Evolutionary conservation across 2,329 filamentous ascomycete species (phyloP), one percentile per base, ranked within the genome.

Genomic region (Talaromyces sp.): DNA sequence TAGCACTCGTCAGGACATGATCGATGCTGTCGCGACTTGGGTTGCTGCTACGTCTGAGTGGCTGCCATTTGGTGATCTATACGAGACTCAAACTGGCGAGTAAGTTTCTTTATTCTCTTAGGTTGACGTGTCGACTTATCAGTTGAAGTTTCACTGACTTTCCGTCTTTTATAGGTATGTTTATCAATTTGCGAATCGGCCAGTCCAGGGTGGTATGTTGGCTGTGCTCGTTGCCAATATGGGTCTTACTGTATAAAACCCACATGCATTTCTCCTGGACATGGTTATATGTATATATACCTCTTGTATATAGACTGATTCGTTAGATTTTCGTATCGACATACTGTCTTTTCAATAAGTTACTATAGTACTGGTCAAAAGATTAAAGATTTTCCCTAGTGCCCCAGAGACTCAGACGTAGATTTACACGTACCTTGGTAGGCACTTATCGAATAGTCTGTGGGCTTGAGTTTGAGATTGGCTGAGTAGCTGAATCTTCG

Each of bases 31-130:
- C 9, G 57, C 57, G 1, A 37, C 40, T 9, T 55, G 31, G 19
- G 53, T 28, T 21, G 53, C 53, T 11, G 17, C 33, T 25, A 55
- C 53, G 35, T 45, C 53, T 8, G 53, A 55, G 21, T 55, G 53
- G 53, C 17, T 55, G 19, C 31, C 53, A 5, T 55, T 55, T n/a
- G 40, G 53, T 37, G 53, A 55, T n/a, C 22, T 46, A 19, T 55
- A 55, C 8, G 53, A 46, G 53, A 55, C 53, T 11, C 35, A 45
- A 25, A 55, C 19, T 5, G 53, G 28, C 28, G 53, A 43, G 53
- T 55, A 46, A 46, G 53, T 43, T 31, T 7, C 25, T 7, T 7
- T 19, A 3, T 33, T 48, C 3, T 9, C 0, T 8, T 19, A 19
- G 43, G 13, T 21, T 4, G 0, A 15, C 2, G 5, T 19, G 4